Conservation (phyloP, 495 filamentous ascomycete species). For the Xylaria longipes region DNA sequence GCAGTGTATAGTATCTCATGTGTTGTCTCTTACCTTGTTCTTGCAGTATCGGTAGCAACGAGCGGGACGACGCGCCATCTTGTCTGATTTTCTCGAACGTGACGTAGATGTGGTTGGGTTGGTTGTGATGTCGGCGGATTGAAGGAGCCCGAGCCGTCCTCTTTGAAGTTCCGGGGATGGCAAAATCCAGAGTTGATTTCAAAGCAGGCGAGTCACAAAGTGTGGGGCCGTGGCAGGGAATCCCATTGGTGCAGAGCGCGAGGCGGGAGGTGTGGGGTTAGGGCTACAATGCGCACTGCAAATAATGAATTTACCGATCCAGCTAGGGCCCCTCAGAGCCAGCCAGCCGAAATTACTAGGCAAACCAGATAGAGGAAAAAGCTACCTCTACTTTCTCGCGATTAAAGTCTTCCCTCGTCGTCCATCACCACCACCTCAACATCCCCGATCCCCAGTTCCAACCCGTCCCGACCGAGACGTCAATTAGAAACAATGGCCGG, state of each 20-base stretch:
- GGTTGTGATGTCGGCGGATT: slow-evolving; percentile 39
- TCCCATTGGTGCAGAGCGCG: slow-evolving; percentile 32
- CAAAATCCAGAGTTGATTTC: slow-evolving; percentile 50
- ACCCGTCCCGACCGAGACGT: slow-evolving; percentile 11
- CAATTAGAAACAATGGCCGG: slow-evolving; percentile 27
- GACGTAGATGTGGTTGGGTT: slow-evolving; percentile 49
- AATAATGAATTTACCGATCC: slow-evolving; percentile 30
- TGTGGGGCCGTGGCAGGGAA: slow-evolving; percentile 30
- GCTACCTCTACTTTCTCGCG: slow-evolving; percentile 20
- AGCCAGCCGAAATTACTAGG: slow-evolving; percentile 1
- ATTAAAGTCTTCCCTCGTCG: slow-evolving; percentile 31
- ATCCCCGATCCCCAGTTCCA: slow-evolving; percentile 26
- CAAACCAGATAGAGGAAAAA: slow-evolving; percentile 7
- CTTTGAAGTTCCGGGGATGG: slow-evolving; percentile 34
- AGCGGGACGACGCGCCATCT: slow-evolving; percentile 97
- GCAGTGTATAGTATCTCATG: background rate
- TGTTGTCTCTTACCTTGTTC: slow-evolving; percentile 86
- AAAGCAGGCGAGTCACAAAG: slow-evolving; percentile 47
- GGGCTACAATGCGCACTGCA: slow-evolving; percentile 43
- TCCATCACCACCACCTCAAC: slow-evolving; percentile 25
- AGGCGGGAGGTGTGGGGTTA: slow-evolving; percentile 47
- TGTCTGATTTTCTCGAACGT: slow-evolving; percentile 67
- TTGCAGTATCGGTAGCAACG: slow-evolving; percentile 99
- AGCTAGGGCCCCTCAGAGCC: slow-evolving; percentile 15
- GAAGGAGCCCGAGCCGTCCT: slow-evolving; percentile 36